Conservation (phyloP, 495 filamentous ascomycete genomes). For the Ramalina intermedia region DNA sequence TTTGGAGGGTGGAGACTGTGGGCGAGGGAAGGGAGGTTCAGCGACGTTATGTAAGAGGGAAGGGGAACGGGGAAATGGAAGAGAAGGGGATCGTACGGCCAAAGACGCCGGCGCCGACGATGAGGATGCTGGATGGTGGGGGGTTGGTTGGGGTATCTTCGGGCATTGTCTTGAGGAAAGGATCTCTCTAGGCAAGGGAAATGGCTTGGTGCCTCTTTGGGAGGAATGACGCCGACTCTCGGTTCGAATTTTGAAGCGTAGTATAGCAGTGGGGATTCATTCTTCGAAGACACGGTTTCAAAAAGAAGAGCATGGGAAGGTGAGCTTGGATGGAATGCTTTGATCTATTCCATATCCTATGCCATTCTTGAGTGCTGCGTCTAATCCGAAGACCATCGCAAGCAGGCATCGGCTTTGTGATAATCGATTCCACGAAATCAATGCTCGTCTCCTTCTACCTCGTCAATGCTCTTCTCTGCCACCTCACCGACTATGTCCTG, state of each 20-base stretch:
- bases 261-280: background rate
- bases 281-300: background rate
- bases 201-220: too few relatives aligned
- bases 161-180: background rate
- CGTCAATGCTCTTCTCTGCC: too few relatives aligned
- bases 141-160: background rate
- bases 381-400: too few relatives aligned
- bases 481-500: background rate
- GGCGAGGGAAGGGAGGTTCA: background rate
- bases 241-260: background rate
- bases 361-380: background rate
- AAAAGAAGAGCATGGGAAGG: background rate
- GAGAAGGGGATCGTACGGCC: conserved; percentile 37
- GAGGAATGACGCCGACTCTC: background rate
- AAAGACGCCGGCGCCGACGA: conserved; percentile 66
- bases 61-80: background rate
- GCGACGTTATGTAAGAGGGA: conserved; percentile 1
- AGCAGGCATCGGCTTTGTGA: too few relatives aligned
- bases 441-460: too few relatives aligned
- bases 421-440: too few relatives aligned
- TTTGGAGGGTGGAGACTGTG: conserved; percentile 46
- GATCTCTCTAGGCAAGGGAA: background rate
- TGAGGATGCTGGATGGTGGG: conserved; percentile 40
- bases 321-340: background rate
- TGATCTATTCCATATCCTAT: background rate